Conservation (phyloP, 2,329 filamentous ascomycete species). For the Monilinia vaccinii-corymbosi region DNA sequence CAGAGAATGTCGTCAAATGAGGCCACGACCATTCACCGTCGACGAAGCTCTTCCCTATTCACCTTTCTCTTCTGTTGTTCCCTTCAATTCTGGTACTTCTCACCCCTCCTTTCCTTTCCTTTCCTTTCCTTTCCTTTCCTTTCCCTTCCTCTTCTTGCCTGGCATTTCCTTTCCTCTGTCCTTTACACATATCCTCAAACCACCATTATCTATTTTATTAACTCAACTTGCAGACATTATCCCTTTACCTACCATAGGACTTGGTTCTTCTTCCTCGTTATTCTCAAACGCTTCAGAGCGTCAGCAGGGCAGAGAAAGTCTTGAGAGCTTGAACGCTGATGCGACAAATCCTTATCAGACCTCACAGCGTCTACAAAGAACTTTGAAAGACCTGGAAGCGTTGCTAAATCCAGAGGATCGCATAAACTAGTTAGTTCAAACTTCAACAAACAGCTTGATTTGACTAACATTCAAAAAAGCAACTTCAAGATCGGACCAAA, state of each 20-base stretch:
- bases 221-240: constrained; percentile 46
- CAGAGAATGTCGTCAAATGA: background rate
- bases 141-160: too few species aligned
- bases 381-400: constrained; percentile 64
- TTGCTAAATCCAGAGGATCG: constrained; percentile 64
- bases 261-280: constrained; percentile 40
- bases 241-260: constrained; percentile 52
- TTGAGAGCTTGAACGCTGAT: constrained; percentile 65
- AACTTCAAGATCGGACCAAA: constrained; percentile 47
- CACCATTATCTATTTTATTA: constrained; percentile 11
- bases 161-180: background rate
- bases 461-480: constrained; percentile 33
- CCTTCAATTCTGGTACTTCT: constrained; percentile 60
- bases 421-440: constrained; percentile 41
- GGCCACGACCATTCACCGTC: constrained; percentile 47
- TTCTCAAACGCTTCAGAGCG: constrained; percentile 46
- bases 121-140: too few species aligned
- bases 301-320: constrained; percentile 38
- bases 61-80: constrained; percentile 70
- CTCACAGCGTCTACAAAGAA: constrained; percentile 60
- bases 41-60: constrained; percentile 75
- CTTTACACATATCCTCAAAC: background rate
- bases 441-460: background rate
- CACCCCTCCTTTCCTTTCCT: background rate
- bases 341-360: constrained; percentile 47